Percentiles rank a stretch among this genome's conserved stretches.
Conservation (phyloP, 768 basidiomycete genomes). For the Chalciporus chontae region DNA sequence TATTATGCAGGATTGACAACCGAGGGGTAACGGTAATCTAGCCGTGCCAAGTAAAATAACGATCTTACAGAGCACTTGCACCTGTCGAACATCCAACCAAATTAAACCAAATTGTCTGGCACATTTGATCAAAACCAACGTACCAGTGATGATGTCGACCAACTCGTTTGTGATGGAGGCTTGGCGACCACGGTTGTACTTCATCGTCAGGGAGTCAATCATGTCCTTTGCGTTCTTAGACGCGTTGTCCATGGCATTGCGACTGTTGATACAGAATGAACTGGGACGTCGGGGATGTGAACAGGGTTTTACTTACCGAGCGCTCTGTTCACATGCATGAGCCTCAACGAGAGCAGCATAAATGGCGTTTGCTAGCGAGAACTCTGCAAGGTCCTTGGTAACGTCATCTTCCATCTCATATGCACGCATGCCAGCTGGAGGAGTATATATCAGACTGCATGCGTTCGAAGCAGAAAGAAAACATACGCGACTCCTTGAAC, state of each 20-base stretch:
- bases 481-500: conserved; percentile 77
- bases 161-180: conserved; percentile 96
- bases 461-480: not conserved
- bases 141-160: conserved; percentile 89
- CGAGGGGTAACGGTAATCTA: conserved; percentile 11
- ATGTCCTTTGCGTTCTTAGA: conserved; percentile 98
- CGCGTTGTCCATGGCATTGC: conserved; percentile 99
- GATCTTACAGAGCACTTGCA: conserved; percentile 45
- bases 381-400: conserved; percentile 90
- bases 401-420: conserved; percentile 99
- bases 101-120: conserved; percentile 2
- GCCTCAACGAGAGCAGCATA: conserved; percentile 92
- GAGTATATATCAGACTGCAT: not conserved
- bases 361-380: conserved; percentile 94
- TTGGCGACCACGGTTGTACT: conserved; percentile 98
- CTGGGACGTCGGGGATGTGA: too few relatives aligned
- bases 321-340: conserved; percentile 92
- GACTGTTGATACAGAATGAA: conserved; percentile 36
- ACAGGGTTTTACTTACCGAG: conserved; percentile 52
- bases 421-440: conserved; percentile 78
- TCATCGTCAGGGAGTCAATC: conserved; percentile 83
- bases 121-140: conserved; percentile 18
- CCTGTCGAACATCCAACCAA: conserved; percentile 25
- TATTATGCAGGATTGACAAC: conserved; percentile 15
- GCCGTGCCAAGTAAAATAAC: conserved; percentile 10